Evolutionary conservation across 768 basidiomycete genomes (phyloP).

Genomic region (Suillus subalutaceus): DNA sequence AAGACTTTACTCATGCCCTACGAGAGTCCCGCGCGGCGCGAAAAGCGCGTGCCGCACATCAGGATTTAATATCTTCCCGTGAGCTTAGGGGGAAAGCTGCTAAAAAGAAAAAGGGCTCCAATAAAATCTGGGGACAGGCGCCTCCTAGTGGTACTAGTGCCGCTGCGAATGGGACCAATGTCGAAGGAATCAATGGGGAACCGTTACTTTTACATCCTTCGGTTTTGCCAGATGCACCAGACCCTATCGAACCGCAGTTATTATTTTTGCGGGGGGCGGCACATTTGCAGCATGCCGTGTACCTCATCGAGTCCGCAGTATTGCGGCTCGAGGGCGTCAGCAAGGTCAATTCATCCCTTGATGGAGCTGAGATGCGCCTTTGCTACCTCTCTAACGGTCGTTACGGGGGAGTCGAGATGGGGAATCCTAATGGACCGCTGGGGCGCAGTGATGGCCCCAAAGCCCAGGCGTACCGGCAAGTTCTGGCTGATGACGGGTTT

Average conservation of each 20-base stretch:
- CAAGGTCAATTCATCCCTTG: slow-evolving; percentile 53
- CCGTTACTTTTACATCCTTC: slow-evolving; percentile 67
- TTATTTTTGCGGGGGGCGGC: slow-evolving; percentile 84
- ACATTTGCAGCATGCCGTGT: slow-evolving; percentile 77
- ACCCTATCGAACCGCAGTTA: slow-evolving; percentile 84
- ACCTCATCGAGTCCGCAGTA: slow-evolving; percentile 72
- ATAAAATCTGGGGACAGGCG: slow-evolving; percentile 62
- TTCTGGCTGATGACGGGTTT: slow-evolving; percentile 56
- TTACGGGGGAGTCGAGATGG: slow-evolving; percentile 87
- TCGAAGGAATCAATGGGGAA: slow-evolving; percentile 54
- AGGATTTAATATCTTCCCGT: slow-evolving; percentile 40
- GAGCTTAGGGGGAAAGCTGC: slow-evolving; percentile 46
- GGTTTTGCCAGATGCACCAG: slow-evolving; percentile 75
- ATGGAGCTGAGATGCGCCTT: slow-evolving; percentile 76
- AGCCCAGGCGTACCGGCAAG: slow-evolving; percentile 61
- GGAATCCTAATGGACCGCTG: slow-evolving; percentile 77
- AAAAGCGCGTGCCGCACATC: slow-evolving; percentile 62
- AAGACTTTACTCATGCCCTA: slow-evolving; percentile 81
- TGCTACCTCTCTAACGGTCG: slow-evolving; percentile 75
- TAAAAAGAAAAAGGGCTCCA: slow-evolving; percentile 57
- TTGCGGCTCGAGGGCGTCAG: slow-evolving; percentile 70
- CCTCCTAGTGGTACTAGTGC: slow-evolving; percentile 68
- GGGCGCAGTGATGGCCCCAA: slow-evolving; percentile 63
- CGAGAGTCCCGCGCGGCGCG: slow-evolving; percentile 75
- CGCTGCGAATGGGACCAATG: slow-evolving; percentile 39